Base-by-base conservation (phyloP, 768 basidiomycete genomes). In the Dentipellis fragilis region DNA sequence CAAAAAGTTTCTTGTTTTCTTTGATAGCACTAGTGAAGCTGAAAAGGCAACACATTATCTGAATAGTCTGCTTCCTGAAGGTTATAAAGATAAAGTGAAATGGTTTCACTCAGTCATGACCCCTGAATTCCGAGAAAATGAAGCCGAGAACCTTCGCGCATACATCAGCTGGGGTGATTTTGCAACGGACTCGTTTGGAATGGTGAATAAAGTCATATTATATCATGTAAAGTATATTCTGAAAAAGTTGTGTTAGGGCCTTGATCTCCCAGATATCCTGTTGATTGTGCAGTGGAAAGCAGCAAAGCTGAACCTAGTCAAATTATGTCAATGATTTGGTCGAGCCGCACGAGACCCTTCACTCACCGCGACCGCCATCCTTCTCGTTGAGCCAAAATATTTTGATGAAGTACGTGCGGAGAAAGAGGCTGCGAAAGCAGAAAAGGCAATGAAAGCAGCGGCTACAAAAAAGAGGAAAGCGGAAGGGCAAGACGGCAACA, bases 101-200 rank as follows among this genome's bases (percentile, higher is more conserved):
- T 66, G 64, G 61, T 67, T 68, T 47, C 65, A 73, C 52, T 58
- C 72, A 0, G 58, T 51, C 7, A 69, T 72, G 67, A 63, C 66
- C 0, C 19, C 55, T 3, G 42, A 61, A 36, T 68, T 48, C 49
- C 58, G 66, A 19, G 58, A 64, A n/a, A 56, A 48, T 1, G 52
- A 61, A 8, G 10, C 56, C 0, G 55, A 61, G 16, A 45, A 46
- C 5, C 57, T 69, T 8, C 48, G 57, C 19, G 35, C 16, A 11
- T 58, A 60, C 2, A 56, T 64, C 9, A 49, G 57, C 10, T 70
- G 59, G 58, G 72, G 70, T 3, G 46, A 70, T 14, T 64, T 46
- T 49, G 63, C 49, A 4, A 72, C 66, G 0, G 69, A 70, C 47
- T 62, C 69, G 17, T 72, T 70, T 58, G 70, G 72, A 19, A 70